A percentile compares a stretch with the other conserved stretches of the same genome.
These are phyloP conservation scores for Rhodotorula kratochvilovae DNA, from an alignment of 768 basidiomycete genomes.

Conservation along the genomic window DNA sequence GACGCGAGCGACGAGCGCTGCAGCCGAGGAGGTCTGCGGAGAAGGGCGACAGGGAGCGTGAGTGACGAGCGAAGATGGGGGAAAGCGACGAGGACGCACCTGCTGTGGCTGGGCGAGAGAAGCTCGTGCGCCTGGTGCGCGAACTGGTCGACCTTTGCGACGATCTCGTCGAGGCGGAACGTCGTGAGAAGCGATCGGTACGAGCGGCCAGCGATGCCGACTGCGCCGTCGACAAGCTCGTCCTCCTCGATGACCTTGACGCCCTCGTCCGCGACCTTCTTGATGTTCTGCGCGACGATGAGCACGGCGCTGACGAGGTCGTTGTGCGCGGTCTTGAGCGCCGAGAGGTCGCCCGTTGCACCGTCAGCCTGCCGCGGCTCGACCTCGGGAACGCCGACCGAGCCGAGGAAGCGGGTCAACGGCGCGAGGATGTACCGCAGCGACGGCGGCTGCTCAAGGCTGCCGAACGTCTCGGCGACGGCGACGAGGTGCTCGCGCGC, in stretches of 20 bases:
- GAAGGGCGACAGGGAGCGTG: not conserved
- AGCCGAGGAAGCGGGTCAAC: conserved; percentile 7
- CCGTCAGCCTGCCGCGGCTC: not conserved
- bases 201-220: conserved; percentile 2
- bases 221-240: conserved; percentile 31
- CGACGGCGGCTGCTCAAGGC: not conserved
- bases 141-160: conserved; percentile 16
- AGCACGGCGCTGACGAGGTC: conserved; percentile 64
- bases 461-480: not conserved
- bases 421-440: conserved; percentile 28
- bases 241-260: conserved; percentile 15
- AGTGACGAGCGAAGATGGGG: not conserved
- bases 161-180: conserved; percentile 29
- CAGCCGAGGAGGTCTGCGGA: not conserved
- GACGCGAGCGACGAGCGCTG: conserved; percentile 48
- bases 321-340: conserved; percentile 42
- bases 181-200: conserved; percentile 6
- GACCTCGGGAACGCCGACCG: not conserved
- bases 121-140: conserved; percentile 4
- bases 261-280: conserved; percentile 16
- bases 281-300: conserved; percentile 42
- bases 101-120: not conserved
- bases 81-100: conserved; percentile 35
- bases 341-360: not conserved
- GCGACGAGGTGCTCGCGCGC: conserved; percentile 8